Percentiles rank a stretch among this genome's conserved stretches.
Evolutionary conservation across 129 eudicot genomes (phyloP).

Genomic region (Smallanthus sonchifolius): DNA sequence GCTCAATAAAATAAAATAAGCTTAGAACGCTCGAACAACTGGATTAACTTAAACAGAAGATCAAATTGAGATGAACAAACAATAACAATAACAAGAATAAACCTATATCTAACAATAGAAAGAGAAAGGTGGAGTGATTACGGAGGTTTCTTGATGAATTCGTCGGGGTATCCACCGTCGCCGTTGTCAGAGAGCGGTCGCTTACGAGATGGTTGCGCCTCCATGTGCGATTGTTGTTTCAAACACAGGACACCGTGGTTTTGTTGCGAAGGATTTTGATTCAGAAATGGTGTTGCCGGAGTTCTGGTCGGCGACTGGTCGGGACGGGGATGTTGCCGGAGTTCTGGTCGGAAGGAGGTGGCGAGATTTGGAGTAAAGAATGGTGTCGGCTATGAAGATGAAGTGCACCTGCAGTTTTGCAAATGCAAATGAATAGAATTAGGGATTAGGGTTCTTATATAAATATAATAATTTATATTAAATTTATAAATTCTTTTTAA

Average conservation of each 20-base stretch:
- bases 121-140: slow-evolving; percentile 14
- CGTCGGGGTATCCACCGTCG: slow-evolving; percentile 30
- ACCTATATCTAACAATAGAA: background rate
- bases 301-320: too few species aligned
- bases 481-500: too few species aligned
- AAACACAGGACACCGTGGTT: too few species aligned
- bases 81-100: background rate
- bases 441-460: too few species aligned
- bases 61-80: slow-evolving; percentile 5
- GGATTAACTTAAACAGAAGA: background rate
- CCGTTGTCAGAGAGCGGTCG: slow-evolving; percentile 46
- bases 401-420: too few species aligned
- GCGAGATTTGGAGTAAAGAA: too few species aligned
- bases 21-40: background rate
- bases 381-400: too few species aligned
- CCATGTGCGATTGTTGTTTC: slow-evolving; percentile 28
- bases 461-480: too few species aligned
- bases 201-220: slow-evolving; percentile 49
- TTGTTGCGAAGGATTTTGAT: background rate
- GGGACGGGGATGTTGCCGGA: too few species aligned
- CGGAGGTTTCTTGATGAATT: slow-evolving; percentile 40
- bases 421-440: too few species aligned
- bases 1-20: background rate
- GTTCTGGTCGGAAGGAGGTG: too few species aligned
- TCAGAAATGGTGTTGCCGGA: background rate